Conservation (phyloP, 768 basidiomycete genomes). For the Amanita jacksonii region DNA sequence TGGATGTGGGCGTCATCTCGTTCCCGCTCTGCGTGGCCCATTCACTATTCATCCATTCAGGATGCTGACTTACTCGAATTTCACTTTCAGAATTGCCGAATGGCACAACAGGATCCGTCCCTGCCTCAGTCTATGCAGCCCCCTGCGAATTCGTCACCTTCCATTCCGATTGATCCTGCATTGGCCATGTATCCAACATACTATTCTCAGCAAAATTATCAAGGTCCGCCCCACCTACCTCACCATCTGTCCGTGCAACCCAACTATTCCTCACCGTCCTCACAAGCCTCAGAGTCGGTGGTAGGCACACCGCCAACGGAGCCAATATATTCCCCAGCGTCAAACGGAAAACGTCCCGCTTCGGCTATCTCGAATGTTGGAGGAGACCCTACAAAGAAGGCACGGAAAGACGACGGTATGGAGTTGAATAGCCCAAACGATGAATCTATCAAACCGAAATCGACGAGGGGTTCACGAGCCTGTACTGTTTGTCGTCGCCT, state of each 20-base stretch:
- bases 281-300: conserved; percentile 68
- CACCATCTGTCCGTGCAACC: conserved; percentile 48
- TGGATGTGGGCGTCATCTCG: conserved; percentile 23
- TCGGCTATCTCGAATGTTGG: conserved; percentile 33
- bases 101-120: conserved; percentile 32
- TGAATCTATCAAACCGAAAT: conserved; percentile 68
- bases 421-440: conserved; percentile 51
- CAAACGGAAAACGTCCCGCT: conserved; percentile 60
- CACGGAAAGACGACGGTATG: conserved; percentile 51
- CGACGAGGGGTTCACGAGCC: conserved; percentile 84
- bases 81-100: conserved; percentile 22
- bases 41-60: conserved; percentile 18
- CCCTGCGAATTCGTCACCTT: conserved; percentile 39
- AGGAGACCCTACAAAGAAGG: conserved; percentile 45
- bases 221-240: conserved; percentile 37
- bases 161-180: conserved; percentile 62
- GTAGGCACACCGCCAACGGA: conserved; percentile 62
- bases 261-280: conserved; percentile 69
- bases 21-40: conserved; percentile 19
- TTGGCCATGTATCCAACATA: conserved; percentile 60
- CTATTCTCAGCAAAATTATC: conserved; percentile 40
- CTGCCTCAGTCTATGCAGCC: conserved; percentile 38
- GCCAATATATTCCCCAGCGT: conserved; percentile 39
- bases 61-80: conserved; percentile 21
- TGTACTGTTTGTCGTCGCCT: conserved; percentile 87